Base-by-base conservation (phyloP, 768 basidiomycete genomes). In the Macrolepiota albuminosa region DNA sequence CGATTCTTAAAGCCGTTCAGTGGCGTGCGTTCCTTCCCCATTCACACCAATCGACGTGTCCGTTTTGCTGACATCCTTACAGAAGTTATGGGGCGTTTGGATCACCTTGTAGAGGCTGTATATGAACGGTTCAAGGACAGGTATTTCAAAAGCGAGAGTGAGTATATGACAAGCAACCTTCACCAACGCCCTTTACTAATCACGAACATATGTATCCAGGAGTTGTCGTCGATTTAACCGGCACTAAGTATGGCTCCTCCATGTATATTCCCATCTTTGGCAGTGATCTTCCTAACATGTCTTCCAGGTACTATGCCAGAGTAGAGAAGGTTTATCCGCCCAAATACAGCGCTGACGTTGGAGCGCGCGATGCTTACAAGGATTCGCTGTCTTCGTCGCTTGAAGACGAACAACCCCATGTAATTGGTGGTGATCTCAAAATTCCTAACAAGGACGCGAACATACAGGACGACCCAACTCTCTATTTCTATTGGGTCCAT, bases 51-150 rank as follows among this genome's bases (percentile, higher is more conserved):
- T 60, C 65, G 55, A 61, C 62, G 50, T 58, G 56, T 59, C 52
- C 52, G 24, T 61, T 56, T 49, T 59, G 60, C 46, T 66, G 62
- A 63, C 58, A 59, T 46, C 59, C 65, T 67, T 63, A 40, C 73
- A 97, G 95, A 97, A 87, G 92, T 98, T 65, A 90, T 98, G 75
- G 96, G 97, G 50, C 89, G 97, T 60, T 79, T 98, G 57, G 96
- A 99, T 75, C 91, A 91, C 68, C 80, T 99, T 21, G 94, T 96
- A 18, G 97, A 99, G 72, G 88, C 89, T 53, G 91, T 98, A 42
- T 97, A 86, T 68, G 95, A 98, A 63, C 89, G 97, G 56, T 98
- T 94, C 82, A 94, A 95, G 68, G 91, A 98, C 76, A 84, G 97
- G 34, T 99, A 94, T 74, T 98, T 94, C 73, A 77, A 83, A 46